Conservation (phyloP, 352 stramenopile species). For the Phytophthora parvispora region DNA sequence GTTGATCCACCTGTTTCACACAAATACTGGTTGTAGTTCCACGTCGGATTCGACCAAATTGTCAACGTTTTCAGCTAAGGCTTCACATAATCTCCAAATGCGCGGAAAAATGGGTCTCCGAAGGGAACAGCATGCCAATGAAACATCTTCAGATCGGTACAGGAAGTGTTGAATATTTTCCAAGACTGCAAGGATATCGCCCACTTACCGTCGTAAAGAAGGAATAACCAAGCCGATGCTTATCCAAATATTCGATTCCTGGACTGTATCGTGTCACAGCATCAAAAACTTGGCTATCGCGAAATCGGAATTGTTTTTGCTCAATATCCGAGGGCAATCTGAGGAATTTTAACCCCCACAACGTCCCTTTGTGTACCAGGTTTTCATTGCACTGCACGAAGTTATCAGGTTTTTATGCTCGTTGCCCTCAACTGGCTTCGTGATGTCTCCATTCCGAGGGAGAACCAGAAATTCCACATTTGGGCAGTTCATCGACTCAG, state of each 20-base stretch:
- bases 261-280: conserved; percentile 1
- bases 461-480: too few species aligned
- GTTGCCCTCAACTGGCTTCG: too few species aligned
- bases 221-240: neutral
- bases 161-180: conserved; percentile 4
- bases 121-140: conserved; percentile 4
- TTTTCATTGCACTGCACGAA: too few species aligned
- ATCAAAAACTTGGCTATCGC: neutral
- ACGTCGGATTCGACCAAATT: conserved; percentile 1
- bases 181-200: neutral
- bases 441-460: too few species aligned
- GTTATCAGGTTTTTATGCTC: too few species aligned
- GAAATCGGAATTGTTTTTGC: too few species aligned
- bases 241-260: conserved; percentile 3
- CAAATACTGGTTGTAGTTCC: neutral
- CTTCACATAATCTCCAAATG: conserved; percentile 10
- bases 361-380: too few species aligned
- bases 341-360: too few species aligned
- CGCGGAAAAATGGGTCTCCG: conserved; percentile 4
- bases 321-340: too few species aligned
- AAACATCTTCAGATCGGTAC: neutral
- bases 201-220: neutral
- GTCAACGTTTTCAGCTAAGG: neutral
- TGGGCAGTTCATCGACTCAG: too few species aligned
- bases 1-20: neutral